Base-by-base conservation (phyloP, 768 basidiomycete species). In the Dictyophora rubrovolvata region DNA sequence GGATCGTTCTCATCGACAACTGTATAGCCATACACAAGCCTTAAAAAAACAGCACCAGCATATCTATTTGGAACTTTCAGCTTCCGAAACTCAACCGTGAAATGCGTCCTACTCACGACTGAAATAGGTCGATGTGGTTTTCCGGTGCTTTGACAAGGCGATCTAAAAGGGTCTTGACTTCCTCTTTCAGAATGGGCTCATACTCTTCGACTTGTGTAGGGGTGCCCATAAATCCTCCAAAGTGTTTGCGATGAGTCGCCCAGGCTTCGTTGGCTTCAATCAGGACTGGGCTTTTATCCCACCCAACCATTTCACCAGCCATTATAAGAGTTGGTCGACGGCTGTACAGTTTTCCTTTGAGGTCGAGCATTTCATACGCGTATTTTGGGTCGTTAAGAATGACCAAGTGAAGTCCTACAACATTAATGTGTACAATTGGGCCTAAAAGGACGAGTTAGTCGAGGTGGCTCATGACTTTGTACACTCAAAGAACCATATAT, bases 11-110 rank as follows among this genome's bases (percentile, higher is more conserved):
- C 72, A 3, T 69, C 63, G 48, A 69, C 63, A 53, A 71, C 74
- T 42, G 73, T 71, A 64, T 87, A 81, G 12, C 86, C 86, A 55
- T 88, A 88, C 8, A 68, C 63, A 20, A 72, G 63, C 22, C 63
- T 63, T 28, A 72, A 61, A 12, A 71, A 65, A 2, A 66, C 62
- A 0, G 67, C 64, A 16, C 64, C 69, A 6, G 65, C 63, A 46
- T 62, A 68, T 28, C 28, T 28, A 33, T 68, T 70, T 23, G 18
- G 55, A 37, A 16, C 52, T 18, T 60, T 56, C 42, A 42, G 21
- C 12, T 18, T 6, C 18, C 11, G 21, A 23, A n/a, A 2, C 33
- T 14, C 2, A 35, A 46, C 46, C n/a, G 28, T 23, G 33, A 20
- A 21, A 28, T 16, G 60, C 58, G 33, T 51, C 63, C 62, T 55